Conservation (phyloP, 176 grass and related monocot genomes). For the Raddia distichophylla region DNA sequence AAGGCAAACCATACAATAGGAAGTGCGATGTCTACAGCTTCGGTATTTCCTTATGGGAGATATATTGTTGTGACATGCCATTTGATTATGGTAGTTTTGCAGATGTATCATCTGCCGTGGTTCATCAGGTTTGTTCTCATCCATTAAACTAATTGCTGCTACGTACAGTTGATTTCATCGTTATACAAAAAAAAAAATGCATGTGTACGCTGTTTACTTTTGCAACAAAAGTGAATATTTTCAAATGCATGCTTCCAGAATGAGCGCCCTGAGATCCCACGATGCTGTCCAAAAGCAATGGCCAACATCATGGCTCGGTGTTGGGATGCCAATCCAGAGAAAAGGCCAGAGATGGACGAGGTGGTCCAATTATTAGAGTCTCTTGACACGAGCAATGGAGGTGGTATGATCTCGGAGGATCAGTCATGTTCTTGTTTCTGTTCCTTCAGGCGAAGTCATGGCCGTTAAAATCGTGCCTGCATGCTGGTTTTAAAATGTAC, state of each 20-base stretch:
- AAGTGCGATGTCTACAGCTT: constrained; percentile 84
- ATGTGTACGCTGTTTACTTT: neutral
- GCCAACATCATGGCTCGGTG: constrained; percentile 77
- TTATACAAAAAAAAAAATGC: neutral
- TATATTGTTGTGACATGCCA: constrained; percentile 91
- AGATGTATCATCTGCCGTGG: constrained; percentile 72
- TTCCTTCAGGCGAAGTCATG: constrained; percentile 56
- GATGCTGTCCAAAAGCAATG: constrained; percentile 64
- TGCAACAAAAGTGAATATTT: neutral
- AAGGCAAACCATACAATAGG: constrained; percentile 76
- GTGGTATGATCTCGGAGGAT: constrained; percentile 74
- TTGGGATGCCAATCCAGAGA: constrained; percentile 79
- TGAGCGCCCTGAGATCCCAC: constrained; percentile 63
- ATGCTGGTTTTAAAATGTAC: too few species aligned
- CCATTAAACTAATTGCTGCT: neutral
- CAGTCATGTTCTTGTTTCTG: constrained; percentile 64
- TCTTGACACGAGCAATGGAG: constrained; percentile 71
- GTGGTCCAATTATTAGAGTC: constrained; percentile 73
- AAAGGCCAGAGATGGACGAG: constrained; percentile 76
- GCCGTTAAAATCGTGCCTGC: constrained; percentile 33
- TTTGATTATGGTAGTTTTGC: constrained; percentile 71
- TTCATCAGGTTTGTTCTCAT: constrained; percentile 61
- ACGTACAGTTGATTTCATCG: too few species aligned
- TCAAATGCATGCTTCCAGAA: constrained; percentile 39
- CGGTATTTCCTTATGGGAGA: constrained; percentile 84